Conservation (phyloP, 2,329 filamentous ascomycete species). For the Bipolaris zeicola region DNA sequence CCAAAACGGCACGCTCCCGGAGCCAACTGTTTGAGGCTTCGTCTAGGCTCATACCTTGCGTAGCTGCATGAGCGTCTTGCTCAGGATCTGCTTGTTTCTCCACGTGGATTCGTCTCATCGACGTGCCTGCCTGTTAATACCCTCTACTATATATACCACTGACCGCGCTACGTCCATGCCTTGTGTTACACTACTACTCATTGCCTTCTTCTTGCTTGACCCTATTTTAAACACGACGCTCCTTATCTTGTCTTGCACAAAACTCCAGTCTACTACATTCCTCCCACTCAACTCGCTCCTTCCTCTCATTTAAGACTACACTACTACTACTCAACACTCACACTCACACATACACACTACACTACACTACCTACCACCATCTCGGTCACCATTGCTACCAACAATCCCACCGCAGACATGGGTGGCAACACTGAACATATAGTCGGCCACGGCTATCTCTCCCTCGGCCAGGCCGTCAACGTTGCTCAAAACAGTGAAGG, state of each 20-base stretch:
- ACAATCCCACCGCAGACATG: conserved; percentile 39
- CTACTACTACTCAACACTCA: neutral
- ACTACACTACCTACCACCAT: neutral
- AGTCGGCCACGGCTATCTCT: conserved; percentile 51
- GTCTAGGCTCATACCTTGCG: conserved; percentile 43
- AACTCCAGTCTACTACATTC: neutral
- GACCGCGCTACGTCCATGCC: conserved; percentile 28
- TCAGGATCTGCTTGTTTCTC: conserved; percentile 43
- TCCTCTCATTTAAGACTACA: conserved; percentile 32
- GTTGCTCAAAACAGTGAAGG: conserved; percentile 75
- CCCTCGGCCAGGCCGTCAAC: conserved; percentile 72
- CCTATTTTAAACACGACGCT: conserved; percentile 17
- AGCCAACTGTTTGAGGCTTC: conserved; percentile 48
- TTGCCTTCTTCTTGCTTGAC: conserved; percentile 8
- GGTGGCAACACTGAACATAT: conserved; percentile 50
- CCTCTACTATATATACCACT: conserved; percentile 37
- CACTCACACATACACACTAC: neutral
- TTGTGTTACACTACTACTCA: conserved; percentile 19
- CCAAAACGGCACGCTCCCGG: conserved; percentile 48
- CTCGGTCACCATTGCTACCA: no score
- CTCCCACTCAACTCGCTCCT: conserved; percentile 17
- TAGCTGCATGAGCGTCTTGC: conserved; percentile 42
- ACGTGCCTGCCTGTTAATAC: conserved; percentile 37
- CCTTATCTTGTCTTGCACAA: conserved; percentile 16
- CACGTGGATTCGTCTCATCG: conserved; percentile 44